Evolutionary conservation across 2,329 filamentous ascomycete genomes (phyloP).

Genomic region (Diaporthe vaccinii): DNA sequence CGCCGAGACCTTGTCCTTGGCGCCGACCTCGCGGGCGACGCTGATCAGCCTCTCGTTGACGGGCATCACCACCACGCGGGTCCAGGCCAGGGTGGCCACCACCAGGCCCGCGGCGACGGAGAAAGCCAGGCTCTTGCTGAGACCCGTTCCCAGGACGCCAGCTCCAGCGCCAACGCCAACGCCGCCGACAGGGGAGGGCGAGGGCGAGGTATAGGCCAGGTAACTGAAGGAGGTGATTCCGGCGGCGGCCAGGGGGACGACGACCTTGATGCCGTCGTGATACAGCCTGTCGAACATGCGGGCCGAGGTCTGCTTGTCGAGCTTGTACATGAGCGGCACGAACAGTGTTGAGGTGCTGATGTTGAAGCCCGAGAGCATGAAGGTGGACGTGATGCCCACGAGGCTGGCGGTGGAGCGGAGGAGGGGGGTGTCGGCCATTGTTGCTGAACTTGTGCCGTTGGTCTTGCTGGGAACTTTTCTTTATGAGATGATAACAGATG

Average conservation of each 20-base stretch:
- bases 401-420: constrained; percentile 24
- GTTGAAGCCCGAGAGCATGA: constrained; percentile 31
- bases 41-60: constrained; percentile 30
- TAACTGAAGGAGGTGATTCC: constrained; percentile 19
- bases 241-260: constrained; percentile 35
- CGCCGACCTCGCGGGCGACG: constrained; percentile 29
- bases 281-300: constrained; percentile 31
- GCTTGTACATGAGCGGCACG: constrained; percentile 27
- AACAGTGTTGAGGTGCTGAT: constrained; percentile 35
- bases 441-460: not conserved
- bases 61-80: constrained; percentile 30
- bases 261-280: constrained; percentile 33
- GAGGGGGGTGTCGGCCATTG: constrained; percentile 18
- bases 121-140: not conserved
- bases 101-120: constrained; percentile 18
- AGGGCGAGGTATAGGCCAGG: not conserved
- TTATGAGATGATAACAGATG: not conserved
- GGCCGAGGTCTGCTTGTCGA: constrained; percentile 17
- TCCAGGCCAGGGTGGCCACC: constrained; percentile 35
- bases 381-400: constrained; percentile 31
- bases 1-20: constrained; percentile 7
- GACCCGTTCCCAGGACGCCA: not conserved
- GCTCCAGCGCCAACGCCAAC: not conserved
- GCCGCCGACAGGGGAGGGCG: not conserved
- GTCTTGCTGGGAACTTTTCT: not conserved